Conservation (phyloP, 2,329 filamentous ascomycete species). For the Penicillium sp. region DNA sequence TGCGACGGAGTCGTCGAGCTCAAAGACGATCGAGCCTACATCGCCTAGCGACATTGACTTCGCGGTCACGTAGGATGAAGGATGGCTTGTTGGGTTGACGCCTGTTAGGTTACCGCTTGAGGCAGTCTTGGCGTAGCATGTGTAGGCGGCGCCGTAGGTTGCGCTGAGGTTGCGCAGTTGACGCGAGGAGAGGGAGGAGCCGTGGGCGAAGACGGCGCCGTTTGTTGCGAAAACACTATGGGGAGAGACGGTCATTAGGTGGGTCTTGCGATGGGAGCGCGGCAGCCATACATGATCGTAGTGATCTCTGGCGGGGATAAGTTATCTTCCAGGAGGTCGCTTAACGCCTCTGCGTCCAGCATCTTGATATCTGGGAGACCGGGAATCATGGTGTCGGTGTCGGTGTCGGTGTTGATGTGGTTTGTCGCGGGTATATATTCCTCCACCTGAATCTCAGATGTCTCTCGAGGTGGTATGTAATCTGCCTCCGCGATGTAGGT, state of each 20-base stretch:
- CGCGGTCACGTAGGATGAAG: slow-evolving; percentile 44
- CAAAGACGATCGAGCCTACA: slow-evolving; percentile 47
- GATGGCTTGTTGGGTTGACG: slow-evolving; percentile 44
- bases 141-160: slow-evolving; percentile 46
- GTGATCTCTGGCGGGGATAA: slow-evolving; percentile 46
- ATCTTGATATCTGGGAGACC: slow-evolving; percentile 45
- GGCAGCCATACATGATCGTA: slow-evolving; percentile 39
- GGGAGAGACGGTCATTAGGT: neutral
- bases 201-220: slow-evolving; percentile 46
- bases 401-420: neutral
- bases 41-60: slow-evolving; percentile 43
- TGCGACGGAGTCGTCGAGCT: slow-evolving; percentile 42
- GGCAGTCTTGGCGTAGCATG: slow-evolving; percentile 42
- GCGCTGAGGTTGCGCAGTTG: slow-evolving; percentile 44
- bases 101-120: slow-evolving; percentile 44
- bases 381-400: slow-evolving; percentile 40
- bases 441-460: slow-evolving; percentile 11
- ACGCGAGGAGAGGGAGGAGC: slow-evolving; percentile 40
- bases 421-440: slow-evolving; percentile 12
- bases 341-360: slow-evolving; percentile 44
- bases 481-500: slow-evolving; percentile 32
- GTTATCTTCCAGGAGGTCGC: slow-evolving; percentile 44
- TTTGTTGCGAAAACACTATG: slow-evolving; percentile 45
- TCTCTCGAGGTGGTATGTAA: slow-evolving; percentile 5
- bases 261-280: neutral